Base-by-base conservation (phyloP, 176 grass and related monocot genomes). In the Hyparrhenia diplandra region DNA sequence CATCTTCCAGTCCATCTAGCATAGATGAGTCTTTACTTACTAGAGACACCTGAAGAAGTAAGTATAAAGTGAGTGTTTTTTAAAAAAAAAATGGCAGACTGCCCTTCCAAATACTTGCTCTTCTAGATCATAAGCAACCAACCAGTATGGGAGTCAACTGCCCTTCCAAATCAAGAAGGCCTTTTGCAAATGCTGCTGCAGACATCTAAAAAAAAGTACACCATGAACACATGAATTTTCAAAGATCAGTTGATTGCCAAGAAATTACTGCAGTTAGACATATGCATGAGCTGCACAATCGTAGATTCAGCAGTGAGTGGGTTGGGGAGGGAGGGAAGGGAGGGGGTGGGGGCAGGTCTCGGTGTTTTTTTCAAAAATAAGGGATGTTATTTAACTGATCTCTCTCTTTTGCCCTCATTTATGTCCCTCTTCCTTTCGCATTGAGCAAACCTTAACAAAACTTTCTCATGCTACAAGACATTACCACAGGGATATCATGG, bases 21-120 rank as follows among this genome's bases (percentile, higher is more conserved):
- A 99, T 99, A 60, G 96, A 99, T 12, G 96, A 99, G 49, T 99
- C 96, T 77, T 99, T 99, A 89, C 96, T 99, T 87, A 99, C 96
- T 40, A 99, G 90, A 76, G 96, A 99, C 71, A 99, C 93, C 96
- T 99, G 75, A 88, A 71, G 30, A n/a, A n/a, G n/a, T n/a, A 24
- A 31, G 40, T 36, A 86, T 12, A 76, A 78, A 67, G 52, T 23
- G 52, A 57, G 52, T 1, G 21, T 5, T 3, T 18, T 2, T 5
- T n/a, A n/a, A n/a, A 10, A 55, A 55, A 49, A 47, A 47, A 17
- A 54, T 55, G 51, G 20, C n/a, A n/a, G 20, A 55, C 49, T 54
- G 52, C 8, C 52, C 52, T 55, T 55, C 20, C 52, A 55, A 57
- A 23, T 23, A 57, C 21, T 57, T 57, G 77, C 54, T 64, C 23